These are phyloP conservation scores for Corynespora cassiicola DNA, from an alignment of 2,329 filamentous ascomycete species.

Conservation along the genomic window DNA sequence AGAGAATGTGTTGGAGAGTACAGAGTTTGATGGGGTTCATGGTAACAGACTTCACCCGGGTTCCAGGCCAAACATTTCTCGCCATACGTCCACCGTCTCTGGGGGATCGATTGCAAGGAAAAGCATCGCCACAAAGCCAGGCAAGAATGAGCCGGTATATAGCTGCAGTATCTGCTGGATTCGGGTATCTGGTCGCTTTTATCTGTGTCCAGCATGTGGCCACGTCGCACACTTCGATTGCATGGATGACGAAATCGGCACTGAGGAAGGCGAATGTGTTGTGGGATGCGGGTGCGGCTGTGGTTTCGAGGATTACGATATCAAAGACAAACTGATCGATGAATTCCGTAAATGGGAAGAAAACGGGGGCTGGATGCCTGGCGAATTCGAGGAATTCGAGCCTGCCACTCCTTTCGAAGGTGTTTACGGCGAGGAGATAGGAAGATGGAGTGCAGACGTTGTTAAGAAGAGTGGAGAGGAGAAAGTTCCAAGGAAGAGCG, in stretches of 20 bases:
- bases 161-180: conserved; percentile 49
- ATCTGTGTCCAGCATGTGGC: conserved; percentile 42
- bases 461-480: too few relatives aligned
- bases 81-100: conserved; percentile 34
- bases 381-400: conserved; percentile 23
- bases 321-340: conserved; percentile 35
- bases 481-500: too few relatives aligned
- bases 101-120: conserved; percentile 24
- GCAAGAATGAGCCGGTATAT: conserved; percentile 29
- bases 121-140: conserved; percentile 14
- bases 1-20: too few relatives aligned
- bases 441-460: too few relatives aligned
- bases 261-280: conserved; percentile 36
- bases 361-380: conserved; percentile 26
- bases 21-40: too few relatives aligned
- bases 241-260: conserved; percentile 31
- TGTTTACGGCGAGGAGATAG: too few relatives aligned
- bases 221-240: conserved; percentile 47
- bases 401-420: too few relatives aligned
- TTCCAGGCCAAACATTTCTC: conserved; percentile 30
- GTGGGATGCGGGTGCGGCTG: conserved; percentile 38
- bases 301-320: conserved; percentile 32
- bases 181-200: conserved; percentile 41
- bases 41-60: too few relatives aligned
- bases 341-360: conserved; percentile 37